phyloP scores from a whole-genome alignment of 176 grass and related monocot species.

The Ananas comosus region DNA sequence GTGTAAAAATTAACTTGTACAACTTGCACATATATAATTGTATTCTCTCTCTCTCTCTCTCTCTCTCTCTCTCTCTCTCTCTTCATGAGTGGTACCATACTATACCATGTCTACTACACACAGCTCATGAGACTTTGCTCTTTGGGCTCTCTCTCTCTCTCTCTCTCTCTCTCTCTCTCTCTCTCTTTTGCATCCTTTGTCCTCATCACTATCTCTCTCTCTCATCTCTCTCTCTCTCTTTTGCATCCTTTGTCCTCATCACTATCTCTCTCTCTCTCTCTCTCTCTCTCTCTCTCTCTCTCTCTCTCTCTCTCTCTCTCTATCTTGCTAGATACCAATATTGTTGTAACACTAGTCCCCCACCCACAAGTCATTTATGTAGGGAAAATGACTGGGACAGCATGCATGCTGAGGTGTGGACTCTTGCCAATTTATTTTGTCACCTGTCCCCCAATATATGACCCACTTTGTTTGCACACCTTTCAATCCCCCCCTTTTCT shows the following conservation, averaged over 20 bases:
- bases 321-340: too few relatives aligned
- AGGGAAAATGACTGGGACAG: neutral
- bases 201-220: neutral
- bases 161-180: neutral
- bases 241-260: too few relatives aligned
- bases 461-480: neutral
- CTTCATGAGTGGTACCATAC: too few relatives aligned
- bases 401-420: neutral
- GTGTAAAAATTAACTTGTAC: too few relatives aligned
- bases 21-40: too few relatives aligned
- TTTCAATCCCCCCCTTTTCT: neutral
- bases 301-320: too few relatives aligned
- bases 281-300: too few relatives aligned
- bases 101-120: too few relatives aligned
- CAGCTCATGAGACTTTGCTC: too few relatives aligned
- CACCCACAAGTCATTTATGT: constrained; percentile 1
- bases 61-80: neutral
- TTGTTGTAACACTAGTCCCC: neutral
- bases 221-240: neutral
- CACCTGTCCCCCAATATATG: neutral
- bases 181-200: neutral
- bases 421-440: neutral
- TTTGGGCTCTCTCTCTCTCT: neutral
- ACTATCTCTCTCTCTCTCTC: too few relatives aligned
- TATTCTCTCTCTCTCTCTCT: neutral